Evolutionary conservation across 2,329 filamentous ascomycete genomes (phyloP), one percentile per base, ranked within the genome.

Genomic region (Penicillium sp.): DNA sequence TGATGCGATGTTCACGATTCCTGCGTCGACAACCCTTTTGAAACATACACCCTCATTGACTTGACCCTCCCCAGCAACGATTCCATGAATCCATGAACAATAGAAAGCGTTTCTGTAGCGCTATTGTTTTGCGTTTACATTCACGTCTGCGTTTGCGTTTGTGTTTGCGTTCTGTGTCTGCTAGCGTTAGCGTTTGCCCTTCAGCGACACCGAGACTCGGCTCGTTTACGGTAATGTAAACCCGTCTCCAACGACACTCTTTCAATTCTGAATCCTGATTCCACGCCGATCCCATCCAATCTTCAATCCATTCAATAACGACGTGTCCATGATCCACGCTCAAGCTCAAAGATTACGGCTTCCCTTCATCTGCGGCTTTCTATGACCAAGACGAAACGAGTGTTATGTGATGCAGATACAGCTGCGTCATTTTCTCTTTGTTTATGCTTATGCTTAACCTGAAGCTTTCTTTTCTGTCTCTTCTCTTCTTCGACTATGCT

Each of bases 91-190:
- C 60, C 55, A 60, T 61, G 63, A 70, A 64, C 64, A 64, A 70
- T 70, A 71, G 68, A 70, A 63, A 67, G 66, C 63, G 62, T 70
- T 66, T 48, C 16, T 52, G 43, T 62, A 60, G 58, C 59, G 55
- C 64, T 54, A 50, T 41, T 41, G 19, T 19, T 50, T 59, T 52
- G 56, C 41, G 22, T 52, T 55, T 49, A 33, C 39, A 41, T 48
- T 44, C 19, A 10, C 35, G 35, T 39, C n/a, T 19, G 35, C 35
- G 16, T 37, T 11, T 49, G 47, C 24, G 13, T 33, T 33, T 33
- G 31, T 33, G 13, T 33, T 33, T 33, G 31, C 31, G 31, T 33
- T 33, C 14, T 33, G 31, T 33, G 31, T 33, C 31, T 33, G 31
- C 47, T 35, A 33, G 50, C 50, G 39, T 44, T 45, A 52, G 50